phyloP scores from a whole-genome alignment of 148 eudicot genomes.

The Vaccinium macrocarpon region DNA sequence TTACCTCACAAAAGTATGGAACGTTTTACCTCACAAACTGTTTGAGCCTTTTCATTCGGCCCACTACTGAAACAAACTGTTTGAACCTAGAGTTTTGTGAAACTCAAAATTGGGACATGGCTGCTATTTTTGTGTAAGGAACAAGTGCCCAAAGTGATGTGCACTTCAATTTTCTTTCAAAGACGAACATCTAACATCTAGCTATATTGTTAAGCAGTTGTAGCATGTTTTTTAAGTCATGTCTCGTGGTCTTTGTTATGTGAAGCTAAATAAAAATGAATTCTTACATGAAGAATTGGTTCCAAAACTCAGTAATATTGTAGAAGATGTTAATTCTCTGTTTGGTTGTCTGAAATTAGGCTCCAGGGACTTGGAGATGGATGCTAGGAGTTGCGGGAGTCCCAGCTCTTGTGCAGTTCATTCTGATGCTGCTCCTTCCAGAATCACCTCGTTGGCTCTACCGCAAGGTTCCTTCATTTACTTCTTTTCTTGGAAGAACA shows the following conservation, averaged over 20 bases:
- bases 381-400: constrained; percentile 79
- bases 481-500: not conserved
- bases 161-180: no score
- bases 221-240: not conserved
- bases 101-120: no score
- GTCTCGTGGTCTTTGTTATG: not conserved
- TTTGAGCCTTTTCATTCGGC: no score
- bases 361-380: constrained; percentile 73
- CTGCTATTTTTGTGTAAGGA: no score
- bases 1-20: no score
- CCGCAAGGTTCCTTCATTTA: constrained; percentile 43
- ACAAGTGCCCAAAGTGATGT: no score
- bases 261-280: not conserved
- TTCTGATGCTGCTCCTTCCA: constrained; percentile 57
- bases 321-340: not conserved
- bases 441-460: constrained; percentile 88
- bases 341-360: constrained; percentile 30
- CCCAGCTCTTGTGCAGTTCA: constrained; percentile 63
- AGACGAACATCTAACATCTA: not conserved
- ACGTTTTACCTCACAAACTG: no score
- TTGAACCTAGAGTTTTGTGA: no score
- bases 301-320: not conserved
- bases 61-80: no score
- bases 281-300: not conserved
- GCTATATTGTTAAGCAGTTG: not conserved